A percentile compares a stretch with the other conserved stretches of the same genome.
Conservation (phyloP, 495 filamentous ascomycete genomes). For the Xylaria scruposa region DNA sequence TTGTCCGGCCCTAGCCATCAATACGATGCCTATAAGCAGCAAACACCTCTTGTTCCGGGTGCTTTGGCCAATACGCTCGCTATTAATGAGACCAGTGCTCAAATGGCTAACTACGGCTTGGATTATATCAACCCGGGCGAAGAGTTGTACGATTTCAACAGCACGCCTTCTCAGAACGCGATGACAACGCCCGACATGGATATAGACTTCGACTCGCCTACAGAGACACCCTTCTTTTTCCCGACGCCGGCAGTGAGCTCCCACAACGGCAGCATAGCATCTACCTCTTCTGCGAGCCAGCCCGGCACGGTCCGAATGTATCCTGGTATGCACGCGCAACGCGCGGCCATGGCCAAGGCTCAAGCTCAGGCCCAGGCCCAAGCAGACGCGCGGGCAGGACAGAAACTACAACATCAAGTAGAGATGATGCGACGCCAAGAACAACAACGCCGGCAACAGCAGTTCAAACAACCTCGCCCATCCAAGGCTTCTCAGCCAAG, state of each 20-base stretch:
- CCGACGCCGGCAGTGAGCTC: conserved; percentile 67
- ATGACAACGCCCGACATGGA: conserved; percentile 58
- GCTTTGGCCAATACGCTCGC: conserved; percentile 74
- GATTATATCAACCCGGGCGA: conserved; percentile 51
- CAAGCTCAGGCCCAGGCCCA: conserved; percentile 40
- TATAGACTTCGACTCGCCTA: conserved; percentile 67
- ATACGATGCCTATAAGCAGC: conserved; percentile 90
- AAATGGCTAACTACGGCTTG: conserved; percentile 26
- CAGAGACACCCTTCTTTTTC: conserved; percentile 58
- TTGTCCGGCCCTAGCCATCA: conserved; percentile 86
- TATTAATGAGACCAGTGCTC: conserved; percentile 62
- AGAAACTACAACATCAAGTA: conserved; percentile 21
- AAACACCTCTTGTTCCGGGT: conserved; percentile 84
- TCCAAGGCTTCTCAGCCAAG: conserved; percentile 53
- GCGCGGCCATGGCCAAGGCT: conserved; percentile 75
- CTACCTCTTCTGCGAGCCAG: conserved; percentile 49
- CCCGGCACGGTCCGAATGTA: conserved; percentile 71
- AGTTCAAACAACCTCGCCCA: conserved; percentile 48
- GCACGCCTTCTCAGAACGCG: conserved; percentile 48
- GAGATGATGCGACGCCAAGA: conserved; percentile 14
- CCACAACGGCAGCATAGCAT: conserved; percentile 67
- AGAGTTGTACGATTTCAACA: conserved; percentile 66
- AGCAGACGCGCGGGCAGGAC: conserved; percentile 29
- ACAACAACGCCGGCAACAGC: conserved; percentile 31
- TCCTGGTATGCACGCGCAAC: conserved; percentile 89